These are phyloP conservation scores for Candida berthetii DNA, from an alignment of 805 yeast species.

Conservation along the genomic window DNA sequence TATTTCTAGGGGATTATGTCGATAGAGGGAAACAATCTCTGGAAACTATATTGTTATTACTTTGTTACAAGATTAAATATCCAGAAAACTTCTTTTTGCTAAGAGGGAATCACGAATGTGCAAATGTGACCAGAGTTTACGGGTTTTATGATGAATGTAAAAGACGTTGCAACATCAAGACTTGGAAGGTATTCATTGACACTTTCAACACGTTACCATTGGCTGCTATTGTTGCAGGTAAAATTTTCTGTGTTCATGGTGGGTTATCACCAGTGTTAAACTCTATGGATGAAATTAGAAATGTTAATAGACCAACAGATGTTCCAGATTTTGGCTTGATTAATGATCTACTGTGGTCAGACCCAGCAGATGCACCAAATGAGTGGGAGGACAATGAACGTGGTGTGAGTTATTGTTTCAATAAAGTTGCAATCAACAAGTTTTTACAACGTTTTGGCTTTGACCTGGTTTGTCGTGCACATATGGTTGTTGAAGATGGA, in stretches of 20 bases:
- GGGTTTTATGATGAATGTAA: slow-evolving; percentile 99
- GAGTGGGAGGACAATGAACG: slow-evolving; percentile 99
- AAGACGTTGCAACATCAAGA: slow-evolving; percentile 95
- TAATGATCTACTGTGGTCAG: slow-evolving; percentile 97
- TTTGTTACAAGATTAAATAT: slow-evolving; percentile 95
- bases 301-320: slow-evolving; percentile 99
- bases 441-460: slow-evolving; percentile 95
- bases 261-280: slow-evolving; percentile 96
- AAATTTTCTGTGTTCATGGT: slow-evolving; percentile 98
- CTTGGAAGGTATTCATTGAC: slow-evolving; percentile 98
- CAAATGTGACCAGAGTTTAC: slow-evolving; percentile 94
- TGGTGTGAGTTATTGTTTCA: slow-evolving; percentile 98
- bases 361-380: slow-evolving; percentile 95
- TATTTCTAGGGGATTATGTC: slow-evolving; percentile 94
- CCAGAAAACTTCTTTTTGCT: slow-evolving; percentile 96
- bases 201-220: slow-evolving; percentile 97
- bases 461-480: slow-evolving; percentile 98
- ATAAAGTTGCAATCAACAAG: slow-evolving; percentile 97
- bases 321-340: slow-evolving; percentile 96
- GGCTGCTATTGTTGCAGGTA: slow-evolving; percentile 97
- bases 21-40: slow-evolving; percentile 98
- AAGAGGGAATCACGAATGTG: slow-evolving; percentile 98
- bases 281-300: slow-evolving; percentile 97
- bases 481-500: slow-evolving; percentile 99
- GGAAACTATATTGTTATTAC: slow-evolving; percentile 88